phyloP scores from a whole-genome alignment of 2,329 filamentous ascomycete genomes.

The Fusarium annulatum region DNA sequence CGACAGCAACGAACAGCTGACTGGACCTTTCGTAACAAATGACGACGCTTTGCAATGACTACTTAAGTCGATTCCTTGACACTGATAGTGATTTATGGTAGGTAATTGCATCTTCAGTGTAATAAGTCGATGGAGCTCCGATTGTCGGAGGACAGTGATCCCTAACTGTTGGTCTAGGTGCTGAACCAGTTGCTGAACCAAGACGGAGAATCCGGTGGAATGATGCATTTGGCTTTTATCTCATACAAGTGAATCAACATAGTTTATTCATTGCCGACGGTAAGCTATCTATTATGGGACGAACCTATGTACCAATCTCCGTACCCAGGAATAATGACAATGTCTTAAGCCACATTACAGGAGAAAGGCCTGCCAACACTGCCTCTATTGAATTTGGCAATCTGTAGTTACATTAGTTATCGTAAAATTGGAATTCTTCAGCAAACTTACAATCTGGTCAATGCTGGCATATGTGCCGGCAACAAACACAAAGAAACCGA shows the following conservation, averaged over 20 bases:
- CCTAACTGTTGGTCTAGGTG: neutral
- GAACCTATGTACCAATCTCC: neutral
- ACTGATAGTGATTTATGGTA: neutral
- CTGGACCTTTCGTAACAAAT: neutral
- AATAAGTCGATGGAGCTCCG: neutral
- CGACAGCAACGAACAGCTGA: no score
- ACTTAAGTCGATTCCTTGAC: fast-evolving
- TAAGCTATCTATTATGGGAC: neutral
- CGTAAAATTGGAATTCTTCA: no score
- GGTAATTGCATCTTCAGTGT: fast-evolving
- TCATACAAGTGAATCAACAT: neutral
- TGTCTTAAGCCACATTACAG: slow-evolving; percentile 7
- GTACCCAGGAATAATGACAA: fast-evolving
- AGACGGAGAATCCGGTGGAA: neutral
- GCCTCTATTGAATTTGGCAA: slow-evolving; percentile 36
- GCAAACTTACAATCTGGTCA: slow-evolving; percentile 44
- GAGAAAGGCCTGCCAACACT: slow-evolving; percentile 42
- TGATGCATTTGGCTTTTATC: neutral
- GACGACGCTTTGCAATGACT: no score
- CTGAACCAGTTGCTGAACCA: neutral
- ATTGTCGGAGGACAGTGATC: neutral
- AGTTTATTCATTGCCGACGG: neutral
- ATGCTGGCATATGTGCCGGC: slow-evolving; percentile 48
- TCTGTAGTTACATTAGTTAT: slow-evolving; percentile 19
- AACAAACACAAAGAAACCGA: slow-evolving; percentile 46